These are phyloP conservation scores for Diddensiella transvaalensis DNA, from an alignment of 805 yeast species.

Conservation along the genomic window DNA sequence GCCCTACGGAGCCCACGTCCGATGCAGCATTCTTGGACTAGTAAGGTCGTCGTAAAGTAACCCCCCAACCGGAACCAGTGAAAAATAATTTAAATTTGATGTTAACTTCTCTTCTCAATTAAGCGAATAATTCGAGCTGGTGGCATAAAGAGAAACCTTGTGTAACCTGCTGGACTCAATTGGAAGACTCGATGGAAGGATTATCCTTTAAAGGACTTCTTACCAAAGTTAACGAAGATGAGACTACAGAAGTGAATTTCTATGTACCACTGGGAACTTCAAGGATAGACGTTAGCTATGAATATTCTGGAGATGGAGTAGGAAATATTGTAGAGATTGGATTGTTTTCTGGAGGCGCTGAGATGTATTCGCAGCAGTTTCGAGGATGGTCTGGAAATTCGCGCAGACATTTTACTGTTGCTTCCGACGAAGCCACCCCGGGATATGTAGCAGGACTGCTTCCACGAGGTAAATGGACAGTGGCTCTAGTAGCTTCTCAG, in stretches of 20 bases:
- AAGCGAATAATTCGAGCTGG: too few relatives aligned
- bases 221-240: not conserved
- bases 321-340: slow-evolving; percentile 11
- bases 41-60: too few relatives aligned
- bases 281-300: not conserved
- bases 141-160: too few relatives aligned
- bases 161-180: too few relatives aligned
- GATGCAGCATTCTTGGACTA: too few relatives aligned
- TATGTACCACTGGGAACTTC: not conserved
- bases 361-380: slow-evolving; percentile 6
- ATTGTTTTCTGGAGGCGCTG: slow-evolving; percentile 4
- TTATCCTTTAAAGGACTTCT: not conserved
- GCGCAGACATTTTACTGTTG: slow-evolving; percentile 1
- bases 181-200: too few relatives aligned
- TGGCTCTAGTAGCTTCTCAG: not conserved
- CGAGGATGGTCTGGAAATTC: slow-evolving; percentile 14
- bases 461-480: slow-evolving; percentile 7
- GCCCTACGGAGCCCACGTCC: too few relatives aligned
- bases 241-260: not conserved
- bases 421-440: slow-evolving; percentile 8
- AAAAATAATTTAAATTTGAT: too few relatives aligned
- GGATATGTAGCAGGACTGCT: slow-evolving; percentile 13
- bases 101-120: too few relatives aligned
- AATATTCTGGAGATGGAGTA: not conserved
- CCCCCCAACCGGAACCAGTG: too few relatives aligned